Percentiles rank a stretch among this genome's conserved stretches.
Evolutionary conservation across 257 asterid species (phyloP).

Genomic region (Lycium ferocissimum): DNA sequence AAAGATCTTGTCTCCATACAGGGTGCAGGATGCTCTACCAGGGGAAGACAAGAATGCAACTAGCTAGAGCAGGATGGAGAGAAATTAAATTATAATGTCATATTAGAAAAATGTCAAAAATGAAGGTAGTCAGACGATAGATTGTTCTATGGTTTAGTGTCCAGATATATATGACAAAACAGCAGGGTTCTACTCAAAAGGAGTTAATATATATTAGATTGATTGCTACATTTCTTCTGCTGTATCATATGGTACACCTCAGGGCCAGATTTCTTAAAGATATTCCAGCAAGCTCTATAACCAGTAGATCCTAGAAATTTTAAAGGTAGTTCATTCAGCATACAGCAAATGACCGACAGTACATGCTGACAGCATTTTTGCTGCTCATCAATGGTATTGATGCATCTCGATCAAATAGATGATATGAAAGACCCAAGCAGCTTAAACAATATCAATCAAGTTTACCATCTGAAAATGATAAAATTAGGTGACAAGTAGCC

Average conservation of each 20-base stretch:
- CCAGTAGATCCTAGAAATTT: slow-evolving; percentile 21
- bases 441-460: not conserved
- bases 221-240: slow-evolving; percentile 19
- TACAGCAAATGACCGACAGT: not conserved
- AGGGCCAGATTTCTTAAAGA: not conserved
- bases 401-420: not conserved
- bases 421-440: slow-evolving; percentile 2
- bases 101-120: not conserved
- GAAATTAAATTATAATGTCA: slow-evolving; percentile 2
- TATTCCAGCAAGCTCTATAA: slow-evolving; percentile 10
- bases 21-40: not conserved
- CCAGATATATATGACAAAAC: slow-evolving; percentile 10
- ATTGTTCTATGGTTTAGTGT: not conserved
- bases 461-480: slow-evolving; percentile 18
- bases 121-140: not conserved
- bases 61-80: slow-evolving; percentile 1
- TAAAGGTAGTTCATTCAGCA: slow-evolving; percentile 8
- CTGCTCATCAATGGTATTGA: not conserved
- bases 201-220: slow-evolving; percentile 7
- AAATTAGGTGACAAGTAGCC: not conserved
- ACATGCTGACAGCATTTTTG: slow-evolving; percentile 15
- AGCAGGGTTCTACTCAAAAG: not conserved
- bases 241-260: slow-evolving; percentile 19
- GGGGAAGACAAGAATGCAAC: not conserved
- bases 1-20: not conserved